Conservation (phyloP, 345 rosid genomes). For the Isatis tinctoria region DNA sequence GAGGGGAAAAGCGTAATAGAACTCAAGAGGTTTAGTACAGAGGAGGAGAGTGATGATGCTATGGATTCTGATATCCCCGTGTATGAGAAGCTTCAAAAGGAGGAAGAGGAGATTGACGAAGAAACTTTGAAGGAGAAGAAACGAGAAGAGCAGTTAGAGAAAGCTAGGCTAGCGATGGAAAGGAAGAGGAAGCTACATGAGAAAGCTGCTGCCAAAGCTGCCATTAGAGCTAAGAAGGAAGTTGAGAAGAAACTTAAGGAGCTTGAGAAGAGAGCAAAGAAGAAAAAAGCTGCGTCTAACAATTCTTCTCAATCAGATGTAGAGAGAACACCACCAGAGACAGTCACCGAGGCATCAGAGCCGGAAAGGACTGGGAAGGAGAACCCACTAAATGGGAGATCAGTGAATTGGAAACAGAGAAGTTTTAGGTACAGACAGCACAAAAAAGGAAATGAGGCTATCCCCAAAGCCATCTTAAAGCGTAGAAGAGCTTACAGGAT, state of each 20-base stretch:
- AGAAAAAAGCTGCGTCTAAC: constrained; percentile 46
- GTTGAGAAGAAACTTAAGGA: constrained; percentile 87
- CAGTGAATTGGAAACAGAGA: constrained; percentile 39
- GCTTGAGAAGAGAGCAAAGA: constrained; percentile 78
- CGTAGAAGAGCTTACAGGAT: constrained; percentile 59
- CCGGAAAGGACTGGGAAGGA: constrained; percentile 38
- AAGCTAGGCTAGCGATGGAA: constrained; percentile 75
- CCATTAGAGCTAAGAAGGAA: constrained; percentile 74
- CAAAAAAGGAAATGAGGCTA: constrained; percentile 42
- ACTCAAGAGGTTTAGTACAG: constrained; percentile 29
- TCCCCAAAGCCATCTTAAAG: constrained; percentile 64
- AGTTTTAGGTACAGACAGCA: constrained; percentile 37
- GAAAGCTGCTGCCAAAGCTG: constrained; percentile 80
- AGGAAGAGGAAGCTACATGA: constrained; percentile 92
- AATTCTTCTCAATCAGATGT: constrained; percentile 9
- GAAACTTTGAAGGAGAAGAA: constrained; percentile 75
- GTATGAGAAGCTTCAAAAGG: constrained; percentile 31
- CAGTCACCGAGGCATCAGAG: constrained; percentile 40
- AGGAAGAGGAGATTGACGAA: constrained; percentile 44
- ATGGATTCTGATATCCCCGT: constrained; percentile 32
- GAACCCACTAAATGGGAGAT: constrained; percentile 28
- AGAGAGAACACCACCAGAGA: constrained; percentile 44
- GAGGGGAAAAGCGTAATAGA: constrained; percentile 24
- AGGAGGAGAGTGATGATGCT: constrained; percentile 30
- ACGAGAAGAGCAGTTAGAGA: constrained; percentile 74